phyloP scores from a whole-genome alignment of 306 rosid genomes.

The Fagus crenata region DNA sequence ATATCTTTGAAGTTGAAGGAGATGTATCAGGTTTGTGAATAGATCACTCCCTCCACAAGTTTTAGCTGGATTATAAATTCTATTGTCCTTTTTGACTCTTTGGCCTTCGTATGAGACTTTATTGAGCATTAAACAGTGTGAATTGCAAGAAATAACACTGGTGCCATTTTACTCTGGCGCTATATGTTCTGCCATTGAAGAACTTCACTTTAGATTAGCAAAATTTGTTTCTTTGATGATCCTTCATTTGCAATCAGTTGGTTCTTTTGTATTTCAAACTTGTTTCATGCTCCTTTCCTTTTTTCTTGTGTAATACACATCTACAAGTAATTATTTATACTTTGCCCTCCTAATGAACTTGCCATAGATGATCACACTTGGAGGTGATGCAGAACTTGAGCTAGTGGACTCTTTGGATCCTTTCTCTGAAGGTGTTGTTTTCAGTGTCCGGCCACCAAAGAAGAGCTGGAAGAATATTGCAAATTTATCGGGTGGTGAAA shows the following conservation, averaged over 20 bases:
- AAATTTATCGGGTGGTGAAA: constrained; percentile 97
- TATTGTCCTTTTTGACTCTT: constrained; percentile 4
- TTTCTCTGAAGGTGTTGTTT: constrained; percentile 97
- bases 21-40: constrained; percentile 81
- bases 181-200: neutral
- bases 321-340: neutral
- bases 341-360: constrained; percentile 10
- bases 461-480: constrained; percentile 99
- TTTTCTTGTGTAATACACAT: neutral
- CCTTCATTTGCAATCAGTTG: constrained; percentile 7
- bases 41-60: constrained; percentile 7
- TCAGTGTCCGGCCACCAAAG: constrained; percentile 96
- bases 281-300: neutral
- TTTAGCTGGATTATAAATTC: constrained; percentile 5
- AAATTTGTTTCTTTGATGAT: neutral
- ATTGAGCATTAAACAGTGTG: neutral
- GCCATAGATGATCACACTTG: constrained; percentile 91
- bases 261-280: neutral
- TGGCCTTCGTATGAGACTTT: neutral
- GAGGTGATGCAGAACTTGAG: constrained; percentile 99
- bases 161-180: neutral
- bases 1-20: constrained; percentile 92
- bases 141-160: neutral
- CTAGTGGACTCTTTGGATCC: constrained; percentile 98
- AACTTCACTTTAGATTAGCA: neutral